phyloP scores from a whole-genome alignment of 345 rosid species.

The Lepidium didymum region DNA sequence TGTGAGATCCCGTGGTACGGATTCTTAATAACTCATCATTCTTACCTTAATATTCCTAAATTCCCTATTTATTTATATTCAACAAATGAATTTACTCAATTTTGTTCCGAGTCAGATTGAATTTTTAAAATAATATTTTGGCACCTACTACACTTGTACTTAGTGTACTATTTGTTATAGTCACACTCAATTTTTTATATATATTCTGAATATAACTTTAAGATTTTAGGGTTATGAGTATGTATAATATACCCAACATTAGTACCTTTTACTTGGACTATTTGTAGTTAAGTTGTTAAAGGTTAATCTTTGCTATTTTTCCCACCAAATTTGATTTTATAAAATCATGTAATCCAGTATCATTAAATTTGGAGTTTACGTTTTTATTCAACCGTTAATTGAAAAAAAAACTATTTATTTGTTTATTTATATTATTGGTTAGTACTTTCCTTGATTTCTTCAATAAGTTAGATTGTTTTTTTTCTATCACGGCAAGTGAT shows the following conservation, averaged over 20 bases:
- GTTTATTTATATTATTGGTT: neutral
- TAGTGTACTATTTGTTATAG: neutral
- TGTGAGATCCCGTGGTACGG: slow-evolving; percentile 36
- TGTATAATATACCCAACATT: no score
- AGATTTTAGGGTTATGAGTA: no score
- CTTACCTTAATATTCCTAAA: neutral
- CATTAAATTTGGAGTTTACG: no score
- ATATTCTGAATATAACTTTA: no score
- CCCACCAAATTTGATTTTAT: no score
- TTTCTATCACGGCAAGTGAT: neutral
- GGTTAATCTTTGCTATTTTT: no score
- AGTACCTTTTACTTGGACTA: no score
- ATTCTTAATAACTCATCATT: slow-evolving; percentile 16
- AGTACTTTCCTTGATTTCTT: slow-evolving; percentile 12
- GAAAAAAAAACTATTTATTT: no score
- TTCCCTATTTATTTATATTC: neutral
- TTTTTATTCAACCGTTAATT: no score
- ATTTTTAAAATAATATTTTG: neutral
- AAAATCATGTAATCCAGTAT: no score
- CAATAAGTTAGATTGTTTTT: neutral
- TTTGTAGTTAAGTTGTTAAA: no score
- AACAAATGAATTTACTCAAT: neutral
- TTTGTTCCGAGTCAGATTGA: neutral
- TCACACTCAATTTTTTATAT: neutral
- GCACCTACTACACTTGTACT: neutral